Evolutionary conservation across 2,329 filamentous ascomycete species (phyloP).

Genomic region (Penicillium palitans): DNA sequence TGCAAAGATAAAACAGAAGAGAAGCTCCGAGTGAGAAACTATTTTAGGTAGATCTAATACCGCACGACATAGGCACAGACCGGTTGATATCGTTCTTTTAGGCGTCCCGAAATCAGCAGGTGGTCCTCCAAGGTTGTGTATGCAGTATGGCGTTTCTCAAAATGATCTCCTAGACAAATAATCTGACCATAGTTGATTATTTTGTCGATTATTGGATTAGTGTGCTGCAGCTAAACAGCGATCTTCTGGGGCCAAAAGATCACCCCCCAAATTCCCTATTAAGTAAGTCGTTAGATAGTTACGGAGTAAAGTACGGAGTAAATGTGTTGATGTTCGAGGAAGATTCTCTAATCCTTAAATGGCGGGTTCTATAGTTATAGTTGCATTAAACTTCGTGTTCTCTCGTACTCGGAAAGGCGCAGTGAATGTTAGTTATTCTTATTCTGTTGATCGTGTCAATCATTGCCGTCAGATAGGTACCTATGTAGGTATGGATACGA

Average conservation of each 20-base stretch:
- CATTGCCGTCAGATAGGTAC: neutral
- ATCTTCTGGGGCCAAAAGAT: neutral
- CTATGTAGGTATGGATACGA: neutral
- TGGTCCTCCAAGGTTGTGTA: neutral
- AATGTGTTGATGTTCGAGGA: neutral
- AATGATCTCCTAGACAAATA: neutral
- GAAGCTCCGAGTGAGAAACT: neutral
- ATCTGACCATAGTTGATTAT: neutral
- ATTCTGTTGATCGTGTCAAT: neutral
- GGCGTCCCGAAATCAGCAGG: constrained; percentile 11
- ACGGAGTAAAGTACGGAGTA: neutral
- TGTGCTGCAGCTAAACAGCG: neutral
- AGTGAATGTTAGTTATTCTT: neutral
- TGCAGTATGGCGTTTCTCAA: neutral
- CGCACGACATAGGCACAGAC: neutral
- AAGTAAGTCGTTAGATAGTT: neutral
- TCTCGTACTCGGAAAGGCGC: neutral
- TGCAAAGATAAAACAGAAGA: neutral
- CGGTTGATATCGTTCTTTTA: neutral
- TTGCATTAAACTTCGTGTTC: neutral
- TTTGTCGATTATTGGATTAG: neutral
- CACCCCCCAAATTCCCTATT: neutral
- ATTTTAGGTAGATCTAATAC: neutral
- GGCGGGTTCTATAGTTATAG: neutral
- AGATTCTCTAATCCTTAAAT: neutral